Percentiles rank a stretch among this genome's conserved stretches.
Conservation (phyloP, 768 basidiomycete genomes). For the Lactifluus echinatus region DNA sequence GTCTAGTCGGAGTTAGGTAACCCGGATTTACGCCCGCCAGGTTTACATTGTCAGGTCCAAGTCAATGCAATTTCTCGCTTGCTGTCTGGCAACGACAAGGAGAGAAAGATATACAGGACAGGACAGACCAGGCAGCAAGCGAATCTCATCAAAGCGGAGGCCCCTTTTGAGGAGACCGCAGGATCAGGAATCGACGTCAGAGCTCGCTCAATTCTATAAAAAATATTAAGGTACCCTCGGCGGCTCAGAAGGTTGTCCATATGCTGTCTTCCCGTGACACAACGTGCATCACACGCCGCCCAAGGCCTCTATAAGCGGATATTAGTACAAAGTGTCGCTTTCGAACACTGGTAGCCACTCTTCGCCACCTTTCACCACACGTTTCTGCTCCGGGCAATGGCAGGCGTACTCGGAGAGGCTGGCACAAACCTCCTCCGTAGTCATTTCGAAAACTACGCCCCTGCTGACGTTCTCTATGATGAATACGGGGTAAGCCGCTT, state of each 20-base stretch:
- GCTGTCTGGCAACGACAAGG: too few relatives aligned
- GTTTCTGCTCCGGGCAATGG: conserved; percentile 12
- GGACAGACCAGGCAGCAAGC: too few relatives aligned
- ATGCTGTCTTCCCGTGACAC: not conserved
- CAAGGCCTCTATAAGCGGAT: not conserved
- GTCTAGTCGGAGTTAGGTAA: not conserved
- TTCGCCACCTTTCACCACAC: not conserved
- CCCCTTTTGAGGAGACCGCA: too few relatives aligned
- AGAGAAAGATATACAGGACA: too few relatives aligned
- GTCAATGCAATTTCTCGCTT: too few relatives aligned
- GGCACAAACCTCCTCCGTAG: conserved; percentile 54
- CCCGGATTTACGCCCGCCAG: not conserved
- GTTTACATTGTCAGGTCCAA: too few relatives aligned
- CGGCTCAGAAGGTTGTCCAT: not conserved
- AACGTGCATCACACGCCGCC: not conserved
- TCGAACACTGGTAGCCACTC: not conserved
- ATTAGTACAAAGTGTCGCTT: not conserved
- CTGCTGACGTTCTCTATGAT: conserved; percentile 71
- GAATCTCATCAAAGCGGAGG: too few relatives aligned
- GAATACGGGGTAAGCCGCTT: conserved; percentile 28
- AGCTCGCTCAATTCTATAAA: not conserved
- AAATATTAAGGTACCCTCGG: not conserved
- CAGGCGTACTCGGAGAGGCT: conserved; percentile 30
- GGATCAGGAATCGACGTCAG: too few relatives aligned
- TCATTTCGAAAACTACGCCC: conserved; percentile 58